Evolutionary conservation across 192 early-diverging fungal genomes (phyloP), one percentile per base, ranked within the genome.

Genomic region (Coemansia sp.): DNA sequence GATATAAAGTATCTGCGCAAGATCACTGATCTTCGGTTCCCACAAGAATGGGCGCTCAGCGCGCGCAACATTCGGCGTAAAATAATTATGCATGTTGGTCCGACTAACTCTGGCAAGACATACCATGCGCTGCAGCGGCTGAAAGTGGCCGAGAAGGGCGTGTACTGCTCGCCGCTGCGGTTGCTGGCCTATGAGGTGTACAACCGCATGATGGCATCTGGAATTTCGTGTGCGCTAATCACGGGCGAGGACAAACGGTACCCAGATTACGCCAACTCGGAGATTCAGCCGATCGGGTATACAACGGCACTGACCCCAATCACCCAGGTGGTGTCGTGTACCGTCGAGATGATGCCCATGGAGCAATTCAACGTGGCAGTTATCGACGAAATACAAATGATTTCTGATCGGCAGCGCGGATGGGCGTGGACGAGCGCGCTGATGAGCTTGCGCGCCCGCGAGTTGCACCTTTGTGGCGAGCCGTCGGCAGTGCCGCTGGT

Each of bases 381-480:
- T 3, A 75, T 98, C 8, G 96, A 98, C 65, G 96, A 98, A 65
- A 98, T 98, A 75, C 96, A 98, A 69, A 92, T 98, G 92, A 88
- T 98, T 50, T 84, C 77, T 0, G 95, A 98, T 61, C 67, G 61
- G 10, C 71, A 86, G 29, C 84, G 96, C 11, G 96, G 96, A 10
- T 97, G 94, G 94, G 95, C 95, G 29, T 98, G 95, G 95, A 95
- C 94, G 6, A 83, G 87, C 40, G 96, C 95, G 4, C 52, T 98
- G 5, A 59, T 96, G 11, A 85, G 86, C 29, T 35, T 96, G 40
- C 87, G 80, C n/a, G 92, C 92, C 2, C 50, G 78, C 12, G 94
- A 96, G 64, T 77, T 98, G 12, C 94, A 96, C 71, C 73, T 98
- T 10, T 98, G 96, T 62, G 96, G 96, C 5, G 96, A 98, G 67